phyloP scores from a whole-genome alignment of 2,329 filamentous ascomycete species.

The Colletotrichum neosansevieriae region DNA sequence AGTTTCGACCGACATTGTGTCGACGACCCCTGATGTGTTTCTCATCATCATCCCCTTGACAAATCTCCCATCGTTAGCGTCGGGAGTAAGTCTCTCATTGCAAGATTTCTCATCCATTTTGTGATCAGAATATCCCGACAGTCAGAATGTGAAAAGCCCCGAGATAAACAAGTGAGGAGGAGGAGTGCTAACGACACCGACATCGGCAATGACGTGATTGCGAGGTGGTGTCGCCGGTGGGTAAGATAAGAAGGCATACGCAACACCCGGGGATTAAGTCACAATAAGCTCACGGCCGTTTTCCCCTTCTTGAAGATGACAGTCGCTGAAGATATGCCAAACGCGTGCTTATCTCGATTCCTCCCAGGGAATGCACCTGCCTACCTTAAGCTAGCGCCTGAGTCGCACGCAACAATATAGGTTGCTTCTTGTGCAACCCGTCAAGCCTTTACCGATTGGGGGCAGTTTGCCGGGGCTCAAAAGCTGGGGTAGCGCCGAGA shows the following conservation, averaged over 20 bases:
- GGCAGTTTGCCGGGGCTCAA: constrained; percentile 20
- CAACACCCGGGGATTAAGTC: constrained; percentile 27
- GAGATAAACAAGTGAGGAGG: constrained; percentile 6
- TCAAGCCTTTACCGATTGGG: constrained; percentile 20
- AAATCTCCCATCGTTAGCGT: no score
- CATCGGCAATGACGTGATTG: constrained; percentile 40
- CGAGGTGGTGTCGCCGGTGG: constrained; percentile 34
- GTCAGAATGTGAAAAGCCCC: not conserved
- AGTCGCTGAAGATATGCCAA: constrained; percentile 6
- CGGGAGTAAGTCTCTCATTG: not conserved
- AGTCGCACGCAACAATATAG: not conserved
- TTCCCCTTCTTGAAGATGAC: not conserved
- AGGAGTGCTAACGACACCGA: constrained; percentile 23
- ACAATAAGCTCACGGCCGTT: constrained; percentile 13
- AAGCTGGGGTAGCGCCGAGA: constrained; percentile 23
- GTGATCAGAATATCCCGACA: not conserved
- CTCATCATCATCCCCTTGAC: no score
- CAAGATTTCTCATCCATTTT: not conserved
- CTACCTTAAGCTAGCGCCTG: not conserved
- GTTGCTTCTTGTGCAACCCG: not conserved
- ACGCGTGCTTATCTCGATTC: constrained; percentile 25
- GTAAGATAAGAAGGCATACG: constrained; percentile 34
- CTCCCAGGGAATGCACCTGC: not conserved
- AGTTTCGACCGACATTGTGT: no score
- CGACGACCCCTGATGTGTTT: no score